Conservation (phyloP, 108 stramenopile species). For the Nitzschia palea region DNA sequence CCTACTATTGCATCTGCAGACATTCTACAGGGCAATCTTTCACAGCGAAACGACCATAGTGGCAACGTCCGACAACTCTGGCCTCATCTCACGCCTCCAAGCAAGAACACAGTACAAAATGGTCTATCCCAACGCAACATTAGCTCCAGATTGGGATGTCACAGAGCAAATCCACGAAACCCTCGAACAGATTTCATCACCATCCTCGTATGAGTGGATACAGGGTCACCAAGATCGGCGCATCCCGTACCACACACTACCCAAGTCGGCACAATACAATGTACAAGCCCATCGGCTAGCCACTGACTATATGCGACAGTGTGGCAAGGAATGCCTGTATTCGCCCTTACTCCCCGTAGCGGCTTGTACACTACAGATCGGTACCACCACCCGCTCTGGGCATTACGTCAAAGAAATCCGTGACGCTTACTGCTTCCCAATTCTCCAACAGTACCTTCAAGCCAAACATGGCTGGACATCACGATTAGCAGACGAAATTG, state of each 20-base stretch:
- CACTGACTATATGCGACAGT: neutral
- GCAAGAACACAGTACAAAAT: neutral
- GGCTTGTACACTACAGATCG: neutral
- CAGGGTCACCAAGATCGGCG: slow-evolving; percentile 3
- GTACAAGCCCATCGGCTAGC: neutral
- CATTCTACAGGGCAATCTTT: neutral
- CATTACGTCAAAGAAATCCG: neutral
- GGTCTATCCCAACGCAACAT: neutral
- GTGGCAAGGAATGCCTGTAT: no score
- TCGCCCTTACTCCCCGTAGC: neutral
- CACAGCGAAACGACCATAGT: neutral
- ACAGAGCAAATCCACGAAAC: neutral
- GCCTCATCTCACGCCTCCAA: neutral
- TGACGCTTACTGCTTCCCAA: neutral
- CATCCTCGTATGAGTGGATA: neutral
- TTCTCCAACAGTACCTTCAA: neutral
- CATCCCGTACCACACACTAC: neutral
- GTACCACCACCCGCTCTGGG: neutral
- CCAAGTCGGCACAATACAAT: neutral
- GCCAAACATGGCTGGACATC: neutral
- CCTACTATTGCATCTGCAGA: neutral
- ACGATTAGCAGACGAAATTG: neutral
- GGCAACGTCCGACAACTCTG: neutral
- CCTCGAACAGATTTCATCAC: neutral
- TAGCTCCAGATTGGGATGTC: neutral